Evolutionary conservation across 2,329 filamentous ascomycete species (phyloP).

Genomic region (Claviceps humidiphila): DNA sequence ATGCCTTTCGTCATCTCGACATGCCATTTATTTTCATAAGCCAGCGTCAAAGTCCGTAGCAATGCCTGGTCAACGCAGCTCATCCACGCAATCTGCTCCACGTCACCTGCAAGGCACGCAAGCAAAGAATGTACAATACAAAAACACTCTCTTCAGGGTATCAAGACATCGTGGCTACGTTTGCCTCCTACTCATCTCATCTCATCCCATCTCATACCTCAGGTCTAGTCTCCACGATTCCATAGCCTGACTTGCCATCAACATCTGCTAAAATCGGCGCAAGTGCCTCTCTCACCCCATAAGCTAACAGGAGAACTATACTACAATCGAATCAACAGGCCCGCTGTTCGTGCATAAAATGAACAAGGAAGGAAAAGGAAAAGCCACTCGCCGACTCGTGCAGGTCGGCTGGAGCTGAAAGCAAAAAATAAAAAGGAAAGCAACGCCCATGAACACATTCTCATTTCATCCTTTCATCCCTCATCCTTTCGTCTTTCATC

Average conservation of each 20-base stretch:
- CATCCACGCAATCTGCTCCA: too few species aligned
- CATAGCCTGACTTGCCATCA: neutral
- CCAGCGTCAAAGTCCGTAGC: too few species aligned
- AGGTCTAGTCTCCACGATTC: too few species aligned
- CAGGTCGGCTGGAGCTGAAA: neutral
- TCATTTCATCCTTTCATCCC: neutral
- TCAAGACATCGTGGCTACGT: constrained; percentile 2
- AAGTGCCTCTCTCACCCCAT: neutral
- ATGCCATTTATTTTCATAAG: too few species aligned
- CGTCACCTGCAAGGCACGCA: neutral
- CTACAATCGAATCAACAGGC: neutral
- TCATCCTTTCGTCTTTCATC: neutral
- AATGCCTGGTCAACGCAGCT: too few species aligned
- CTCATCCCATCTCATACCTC: neutral
- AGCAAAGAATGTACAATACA: neutral
- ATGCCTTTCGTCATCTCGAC: too few species aligned
- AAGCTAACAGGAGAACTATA: neutral
- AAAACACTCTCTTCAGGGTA: constrained; percentile 3
- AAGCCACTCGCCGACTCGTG: neutral
- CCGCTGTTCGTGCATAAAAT: neutral
- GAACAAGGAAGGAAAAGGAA: neutral
- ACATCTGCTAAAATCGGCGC: neutral
- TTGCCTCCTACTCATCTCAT: neutral
- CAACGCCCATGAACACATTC: neutral
- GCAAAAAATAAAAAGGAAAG: neutral